phyloP scores from a whole-genome alignment of 345 rosid species.

The Syzygium aromaticum region DNA sequence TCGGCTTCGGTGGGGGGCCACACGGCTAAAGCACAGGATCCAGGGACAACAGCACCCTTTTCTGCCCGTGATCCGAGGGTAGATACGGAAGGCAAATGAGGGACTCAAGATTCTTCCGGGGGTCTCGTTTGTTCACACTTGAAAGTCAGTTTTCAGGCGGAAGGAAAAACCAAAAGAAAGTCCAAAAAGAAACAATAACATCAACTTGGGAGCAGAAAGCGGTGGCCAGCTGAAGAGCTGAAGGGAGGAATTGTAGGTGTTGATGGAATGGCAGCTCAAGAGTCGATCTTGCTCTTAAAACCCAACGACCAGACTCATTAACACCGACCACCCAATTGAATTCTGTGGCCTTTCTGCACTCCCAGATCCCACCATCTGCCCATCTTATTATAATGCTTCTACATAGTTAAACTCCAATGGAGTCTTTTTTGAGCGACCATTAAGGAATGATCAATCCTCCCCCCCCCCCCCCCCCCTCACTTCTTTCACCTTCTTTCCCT shows the following conservation, averaged over 20 bases:
- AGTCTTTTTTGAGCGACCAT: neutral
- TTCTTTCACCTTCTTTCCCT: neutral
- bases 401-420: neutral
- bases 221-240: neutral
- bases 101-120: neutral
- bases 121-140: neutral
- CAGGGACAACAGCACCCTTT: neutral
- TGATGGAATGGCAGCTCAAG: constrained; percentile 15
- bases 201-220: neutral
- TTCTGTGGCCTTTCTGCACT: neutral
- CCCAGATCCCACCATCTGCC: neutral
- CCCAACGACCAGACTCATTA: constrained; percentile 1
- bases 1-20: too few relatives aligned
- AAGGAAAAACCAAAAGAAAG: neutral
- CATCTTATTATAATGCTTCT: neutral
- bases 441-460: neutral
- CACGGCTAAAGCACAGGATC: neutral
- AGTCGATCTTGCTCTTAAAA: neutral
- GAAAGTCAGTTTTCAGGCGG: neutral
- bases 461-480: too few relatives aligned
- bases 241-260: constrained; percentile 13
- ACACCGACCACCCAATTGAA: neutral
- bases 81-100: neutral
- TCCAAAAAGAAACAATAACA: neutral
- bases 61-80: neutral